These are phyloP conservation scores for apple (Malus domestica) DNA, from an alignment of 306 rosid species.

Conservation along the genomic window DNA sequence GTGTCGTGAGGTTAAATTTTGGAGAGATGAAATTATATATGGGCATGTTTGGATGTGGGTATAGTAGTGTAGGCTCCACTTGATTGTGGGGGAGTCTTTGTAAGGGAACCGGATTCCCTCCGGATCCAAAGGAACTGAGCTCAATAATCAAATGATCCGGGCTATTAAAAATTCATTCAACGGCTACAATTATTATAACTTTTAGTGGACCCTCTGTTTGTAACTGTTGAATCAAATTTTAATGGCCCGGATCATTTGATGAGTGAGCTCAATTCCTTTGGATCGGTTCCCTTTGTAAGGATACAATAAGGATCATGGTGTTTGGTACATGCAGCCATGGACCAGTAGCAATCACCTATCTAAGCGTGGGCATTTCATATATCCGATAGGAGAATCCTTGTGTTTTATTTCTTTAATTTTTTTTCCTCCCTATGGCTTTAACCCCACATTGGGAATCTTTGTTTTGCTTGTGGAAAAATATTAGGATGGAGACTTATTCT, in stretches of 20 bases:
- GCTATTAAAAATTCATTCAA: no score
- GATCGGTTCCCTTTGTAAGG: no score
- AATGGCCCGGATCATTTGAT: no score
- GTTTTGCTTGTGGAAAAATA: not conserved
- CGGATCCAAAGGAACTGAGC: no score
- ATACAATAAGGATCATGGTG: not conserved
- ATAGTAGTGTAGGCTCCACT: constrained; percentile 19
- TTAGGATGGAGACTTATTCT: not conserved
- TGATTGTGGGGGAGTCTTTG: not conserved
- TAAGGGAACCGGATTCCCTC: not conserved
- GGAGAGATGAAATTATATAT: not conserved
- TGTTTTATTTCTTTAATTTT: not conserved
- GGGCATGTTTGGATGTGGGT: constrained; percentile 1
- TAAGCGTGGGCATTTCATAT: not conserved
- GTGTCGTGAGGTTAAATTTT: not conserved
- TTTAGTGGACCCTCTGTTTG: no score
- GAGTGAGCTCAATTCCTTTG: no score
- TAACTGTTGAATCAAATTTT: no score
- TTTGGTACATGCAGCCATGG: constrained; percentile 15
- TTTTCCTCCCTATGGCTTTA: not conserved
- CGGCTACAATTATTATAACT: no score
- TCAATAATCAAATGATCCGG: no score
- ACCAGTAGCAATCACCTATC: not conserved
- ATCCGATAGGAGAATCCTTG: not conserved
- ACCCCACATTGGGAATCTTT: not conserved